Conservation (phyloP, 2,329 filamentous ascomycete species). For the Botryotinia narcissicola region DNA sequence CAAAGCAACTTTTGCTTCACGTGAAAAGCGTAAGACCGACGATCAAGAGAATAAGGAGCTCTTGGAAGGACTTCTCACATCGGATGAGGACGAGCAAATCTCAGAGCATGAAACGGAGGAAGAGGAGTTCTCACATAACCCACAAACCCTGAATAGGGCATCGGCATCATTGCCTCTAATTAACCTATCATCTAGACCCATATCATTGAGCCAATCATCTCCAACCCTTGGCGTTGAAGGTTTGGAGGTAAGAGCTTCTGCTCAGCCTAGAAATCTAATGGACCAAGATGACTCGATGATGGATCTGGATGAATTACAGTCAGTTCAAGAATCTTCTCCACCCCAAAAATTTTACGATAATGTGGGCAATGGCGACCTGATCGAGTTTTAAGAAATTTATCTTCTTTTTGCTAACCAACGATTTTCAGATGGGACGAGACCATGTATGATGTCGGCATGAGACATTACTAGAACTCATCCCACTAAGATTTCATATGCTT, state of each 20-base stretch:
- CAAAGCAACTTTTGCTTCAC: not conserved
- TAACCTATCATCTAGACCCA: not conserved
- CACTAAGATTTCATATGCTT: not conserved
- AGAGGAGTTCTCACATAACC: not conserved
- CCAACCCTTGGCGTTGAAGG: constrained; percentile 9
- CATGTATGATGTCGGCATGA: constrained; percentile 29
- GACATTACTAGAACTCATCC: not conserved
- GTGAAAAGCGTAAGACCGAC: not conserved
- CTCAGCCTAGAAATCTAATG: constrained; percentile 19
- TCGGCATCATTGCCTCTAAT: not conserved
- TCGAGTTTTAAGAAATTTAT: not conserved
- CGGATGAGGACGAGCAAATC: not conserved
- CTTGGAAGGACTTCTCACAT: not conserved
- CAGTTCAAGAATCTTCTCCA: not conserved
- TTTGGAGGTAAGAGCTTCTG: constrained; percentile 7
- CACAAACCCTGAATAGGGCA: not conserved
- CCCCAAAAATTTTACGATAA: not conserved
- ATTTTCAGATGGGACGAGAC: constrained; percentile 25
- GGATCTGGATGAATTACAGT: constrained; percentile 34
- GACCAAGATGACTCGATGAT: constrained; percentile 24
- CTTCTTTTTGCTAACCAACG: not conserved
- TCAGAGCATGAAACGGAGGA: not conserved
- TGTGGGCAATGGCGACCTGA: not conserved
- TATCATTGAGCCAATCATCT: not conserved
- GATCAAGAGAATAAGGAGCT: constrained; percentile 10